phyloP scores from a whole-genome alignment of 2,329 filamentous ascomycete species.

The Cladosporium sp. region DNA sequence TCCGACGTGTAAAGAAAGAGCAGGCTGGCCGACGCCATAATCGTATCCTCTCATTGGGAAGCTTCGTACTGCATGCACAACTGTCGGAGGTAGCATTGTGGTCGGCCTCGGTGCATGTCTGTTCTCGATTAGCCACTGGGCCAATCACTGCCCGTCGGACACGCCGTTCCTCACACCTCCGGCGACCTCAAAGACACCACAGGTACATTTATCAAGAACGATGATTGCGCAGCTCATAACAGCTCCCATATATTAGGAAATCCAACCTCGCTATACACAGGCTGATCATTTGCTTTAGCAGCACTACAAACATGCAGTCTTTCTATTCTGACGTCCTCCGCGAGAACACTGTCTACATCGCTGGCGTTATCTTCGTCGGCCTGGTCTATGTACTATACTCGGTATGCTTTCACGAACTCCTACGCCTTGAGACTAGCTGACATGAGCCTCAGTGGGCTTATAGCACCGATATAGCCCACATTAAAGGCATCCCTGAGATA shows the following conservation, averaged over 20 bases:
- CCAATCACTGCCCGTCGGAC: neutral
- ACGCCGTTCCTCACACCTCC: neutral
- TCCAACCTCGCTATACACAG: neutral
- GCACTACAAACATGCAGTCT: neutral
- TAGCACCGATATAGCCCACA: conserved; percentile 52
- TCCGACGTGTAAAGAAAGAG: neutral
- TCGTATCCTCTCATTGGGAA: neutral
- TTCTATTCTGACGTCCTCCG: neutral
- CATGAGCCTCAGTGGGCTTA: neutral
- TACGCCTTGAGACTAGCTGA: neutral
- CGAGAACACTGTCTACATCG: neutral
- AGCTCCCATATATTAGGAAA: neutral
- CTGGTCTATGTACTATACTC: neutral
- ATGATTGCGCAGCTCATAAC: neutral
- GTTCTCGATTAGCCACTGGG: neutral
- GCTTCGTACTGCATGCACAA: neutral
- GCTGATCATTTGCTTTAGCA: neutral
- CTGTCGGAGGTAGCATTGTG: neutral
- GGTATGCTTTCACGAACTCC: neutral
- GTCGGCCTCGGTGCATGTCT: neutral
- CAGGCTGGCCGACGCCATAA: neutral
- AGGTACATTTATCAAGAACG: neutral
- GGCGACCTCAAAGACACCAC: neutral
- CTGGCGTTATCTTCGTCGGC: neutral
- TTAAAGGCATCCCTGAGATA: conserved; percentile 53